Percentiles rank a stretch among this genome's conserved stretches.
These are phyloP conservation scores for Polyplosphaeria fusca DNA, from an alignment of 495 filamentous ascomycete species.

Conservation along the genomic window DNA sequence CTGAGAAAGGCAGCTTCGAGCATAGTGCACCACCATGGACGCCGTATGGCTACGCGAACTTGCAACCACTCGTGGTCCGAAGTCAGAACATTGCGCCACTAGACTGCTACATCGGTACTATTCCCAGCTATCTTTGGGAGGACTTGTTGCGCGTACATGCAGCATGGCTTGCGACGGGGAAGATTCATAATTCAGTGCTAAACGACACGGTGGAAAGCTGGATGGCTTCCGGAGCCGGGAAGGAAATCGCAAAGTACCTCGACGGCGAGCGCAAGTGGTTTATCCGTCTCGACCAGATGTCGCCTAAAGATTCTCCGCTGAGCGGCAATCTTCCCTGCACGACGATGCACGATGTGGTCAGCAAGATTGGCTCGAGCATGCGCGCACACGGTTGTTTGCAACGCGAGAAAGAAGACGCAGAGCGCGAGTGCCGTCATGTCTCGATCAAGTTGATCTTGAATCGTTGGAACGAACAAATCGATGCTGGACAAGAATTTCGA, in stretches of 20 bases:
- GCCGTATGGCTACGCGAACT: not conserved
- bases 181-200: not conserved
- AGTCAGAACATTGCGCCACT: not conserved
- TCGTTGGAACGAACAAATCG: not conserved
- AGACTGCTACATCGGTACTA: not conserved
- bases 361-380: not conserved
- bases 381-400: not conserved
- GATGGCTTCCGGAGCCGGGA: not conserved
- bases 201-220: not conserved
- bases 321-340: not conserved
- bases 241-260: not conserved
- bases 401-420: not conserved
- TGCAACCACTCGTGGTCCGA: not conserved
- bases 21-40: not conserved
- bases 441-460: not conserved
- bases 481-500: not conserved
- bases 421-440: not conserved
- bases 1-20: not conserved
- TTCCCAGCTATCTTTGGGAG: not conserved
- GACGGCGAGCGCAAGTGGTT: conserved; percentile 1
- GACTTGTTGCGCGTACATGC: not conserved
- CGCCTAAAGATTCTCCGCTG: conserved; percentile 1
- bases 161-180: not conserved
- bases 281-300: conserved; percentile 2
- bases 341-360: not conserved